Conservation (phyloP, 805 yeast species). For the Cyberlindnera americana region DNA sequence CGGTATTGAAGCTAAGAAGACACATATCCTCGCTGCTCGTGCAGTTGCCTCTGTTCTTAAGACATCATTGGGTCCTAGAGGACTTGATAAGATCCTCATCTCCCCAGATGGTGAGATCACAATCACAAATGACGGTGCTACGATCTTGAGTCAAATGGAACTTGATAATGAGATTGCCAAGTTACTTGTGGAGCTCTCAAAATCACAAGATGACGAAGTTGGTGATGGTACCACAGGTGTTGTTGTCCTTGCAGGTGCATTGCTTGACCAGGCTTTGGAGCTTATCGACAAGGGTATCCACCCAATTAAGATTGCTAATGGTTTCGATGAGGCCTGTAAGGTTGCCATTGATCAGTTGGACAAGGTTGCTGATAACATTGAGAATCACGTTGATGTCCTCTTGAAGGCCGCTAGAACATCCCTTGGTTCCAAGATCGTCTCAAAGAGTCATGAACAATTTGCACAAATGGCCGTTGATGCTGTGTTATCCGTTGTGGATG, state of each 20-base stretch:
- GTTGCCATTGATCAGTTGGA: slow-evolving; percentile 81
- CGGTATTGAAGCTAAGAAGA: slow-evolving; percentile 75
- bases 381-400: slow-evolving; percentile 44
- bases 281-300: slow-evolving; percentile 96
- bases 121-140: slow-evolving; percentile 98
- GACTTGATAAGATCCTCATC: slow-evolving; percentile 93
- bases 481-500: slow-evolving; percentile 86
- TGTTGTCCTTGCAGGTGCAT: slow-evolving; percentile 91
- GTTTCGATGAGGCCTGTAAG: slow-evolving; percentile 95
- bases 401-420: slow-evolving; percentile 93
- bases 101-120: slow-evolving; percentile 98
- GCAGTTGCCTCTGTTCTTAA: slow-evolving; percentile 90
- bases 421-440: slow-evolving; percentile 91
- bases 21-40: slow-evolving; percentile 92
- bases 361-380: slow-evolving; percentile 63
- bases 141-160: slow-evolving; percentile 94
- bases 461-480: slow-evolving; percentile 98
- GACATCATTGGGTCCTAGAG: slow-evolving; percentile 96
- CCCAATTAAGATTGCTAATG: slow-evolving; percentile 95
- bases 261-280: slow-evolving; percentile 90
- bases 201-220: slow-evolving; percentile 95
- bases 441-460: slow-evolving; percentile 89
- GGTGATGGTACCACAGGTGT: slow-evolving; percentile 99
- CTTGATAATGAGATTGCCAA: slow-evolving; percentile 95
- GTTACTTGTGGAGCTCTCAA: slow-evolving; percentile 86